Base-by-base conservation (phyloP, 371 early-diverging fungal species). In the Rhizopus arrhizus region DNA sequence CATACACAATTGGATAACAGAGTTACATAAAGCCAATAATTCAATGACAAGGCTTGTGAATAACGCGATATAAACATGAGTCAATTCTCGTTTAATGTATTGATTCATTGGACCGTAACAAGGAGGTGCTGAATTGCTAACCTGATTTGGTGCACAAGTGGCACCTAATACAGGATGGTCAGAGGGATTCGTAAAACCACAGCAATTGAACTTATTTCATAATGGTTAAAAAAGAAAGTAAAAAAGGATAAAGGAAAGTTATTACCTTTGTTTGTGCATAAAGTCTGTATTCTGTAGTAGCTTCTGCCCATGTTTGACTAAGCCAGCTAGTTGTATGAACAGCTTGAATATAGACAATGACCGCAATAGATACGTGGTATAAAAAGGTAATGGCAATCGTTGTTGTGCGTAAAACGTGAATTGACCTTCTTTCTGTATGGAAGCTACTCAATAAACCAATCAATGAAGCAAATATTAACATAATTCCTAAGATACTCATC, bases 321-420 rank as follows among this genome's bases (percentile, higher is more conserved):
- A 77, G 13, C 78, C 78, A 77, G 7, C 59, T 50, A 15, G 62
- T 13, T 12, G 63, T 67, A 41, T 77, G 70, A 4, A 67, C 72
- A 15, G 78, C 69, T 42, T 74, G 69, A 34, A 74, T 69, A 62
- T 74, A 74, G 2, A 77, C 71, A 61, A 77, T 66, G 8, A 65
- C 64, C 6, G 71, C 74, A 41, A 65, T 61, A 8, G 71, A 61
- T n/a, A 77, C 45, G 53, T 77, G 78, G 50, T 74, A 77, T 12
- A 72, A 47, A 40, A 77, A 70, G 4, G 73, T 68, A 43, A 72
- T 68, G 13, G 72, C 12, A 13, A 73, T 70, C 34, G 72, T 51
- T 28, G 61, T 66, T 2, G 66, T 68, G 48, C 72, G 74, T 15
- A 77, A 42, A 12, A 77, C 57, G 58, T 74, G 75, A 28, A 77